phyloP scores from a whole-genome alignment of 768 basidiomycete species.

The Boletales sp. region DNA sequence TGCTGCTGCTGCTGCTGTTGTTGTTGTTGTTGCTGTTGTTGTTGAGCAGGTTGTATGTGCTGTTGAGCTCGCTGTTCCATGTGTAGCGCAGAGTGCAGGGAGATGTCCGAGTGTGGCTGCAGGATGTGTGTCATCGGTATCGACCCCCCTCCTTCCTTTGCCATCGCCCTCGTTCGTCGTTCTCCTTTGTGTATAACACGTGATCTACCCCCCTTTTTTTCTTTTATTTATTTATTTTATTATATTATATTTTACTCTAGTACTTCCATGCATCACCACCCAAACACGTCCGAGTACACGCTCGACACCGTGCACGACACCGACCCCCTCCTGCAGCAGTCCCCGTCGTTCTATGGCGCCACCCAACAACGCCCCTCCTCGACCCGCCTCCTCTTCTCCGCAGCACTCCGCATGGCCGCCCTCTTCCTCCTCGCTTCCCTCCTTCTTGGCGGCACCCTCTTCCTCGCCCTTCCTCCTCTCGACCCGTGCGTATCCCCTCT shows the following conservation, averaged over 20 bases:
- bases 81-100: conserved; percentile 59
- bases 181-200: conserved; percentile 27
- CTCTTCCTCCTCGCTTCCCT: conserved; percentile 70
- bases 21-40: conserved; percentile 34
- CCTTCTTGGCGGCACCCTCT: conserved; percentile 74
- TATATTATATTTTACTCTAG: background rate
- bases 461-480: conserved; percentile 74
- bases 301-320: conserved; percentile 51
- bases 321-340: conserved; percentile 29
- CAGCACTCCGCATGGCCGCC: conserved; percentile 78
- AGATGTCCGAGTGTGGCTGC: conserved; percentile 45
- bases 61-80: conserved; percentile 52
- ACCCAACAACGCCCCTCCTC: conserved; percentile 40
- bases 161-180: background rate
- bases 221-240: conserved; percentile 1
- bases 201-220: background rate
- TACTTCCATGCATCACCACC: conserved; percentile 9
- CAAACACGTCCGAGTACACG: conserved; percentile 55
- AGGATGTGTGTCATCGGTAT: conserved; percentile 46
- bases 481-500: conserved; percentile 55
- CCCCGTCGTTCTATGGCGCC: conserved; percentile 49
- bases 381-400: conserved; percentile 66
- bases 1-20: conserved; percentile 39
- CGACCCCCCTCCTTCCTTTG: conserved; percentile 11
- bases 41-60: too few relatives aligned